Conservation (phyloP, 768 basidiomycete species). For the Pulveroboletus ravenelii region DNA sequence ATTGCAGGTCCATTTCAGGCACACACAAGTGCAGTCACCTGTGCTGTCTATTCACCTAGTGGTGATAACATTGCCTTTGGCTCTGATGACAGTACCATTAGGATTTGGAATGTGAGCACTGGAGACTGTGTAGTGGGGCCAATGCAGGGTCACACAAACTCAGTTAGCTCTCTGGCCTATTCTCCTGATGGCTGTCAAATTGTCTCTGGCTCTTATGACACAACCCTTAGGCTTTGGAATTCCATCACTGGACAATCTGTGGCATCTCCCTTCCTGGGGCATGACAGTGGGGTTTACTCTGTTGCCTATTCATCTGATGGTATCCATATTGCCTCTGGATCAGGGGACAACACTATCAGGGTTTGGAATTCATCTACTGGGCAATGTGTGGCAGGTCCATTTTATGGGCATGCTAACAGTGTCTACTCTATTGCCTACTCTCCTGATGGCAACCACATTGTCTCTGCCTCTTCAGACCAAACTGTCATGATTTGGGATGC, state of each 20-base stretch:
- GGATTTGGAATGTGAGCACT: too few relatives aligned
- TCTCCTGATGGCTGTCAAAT: constrained; percentile 22
- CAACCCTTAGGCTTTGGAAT: constrained; percentile 18
- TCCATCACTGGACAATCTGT: constrained; percentile 4
- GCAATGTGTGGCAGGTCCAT: constrained; percentile 3
- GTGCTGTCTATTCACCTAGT: too few relatives aligned
- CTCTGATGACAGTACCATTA: too few relatives aligned
- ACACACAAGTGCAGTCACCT: too few relatives aligned
- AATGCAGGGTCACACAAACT: constrained; percentile 13
- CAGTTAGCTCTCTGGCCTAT: constrained; percentile 14
- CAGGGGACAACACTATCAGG: constrained; percentile 10
- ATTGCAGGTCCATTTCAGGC: too few relatives aligned
- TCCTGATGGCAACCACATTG: constrained; percentile 21
- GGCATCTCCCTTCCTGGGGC: constrained; percentile 8
- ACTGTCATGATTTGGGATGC: constrained; percentile 21
- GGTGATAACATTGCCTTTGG: too few relatives aligned
- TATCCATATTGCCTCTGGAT: constrained; percentile 14
- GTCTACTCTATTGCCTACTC: constrained; percentile 22
- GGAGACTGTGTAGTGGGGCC: not conserved
- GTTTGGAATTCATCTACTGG: constrained; percentile 19
- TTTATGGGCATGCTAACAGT: constrained; percentile 2
- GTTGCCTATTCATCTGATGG: constrained; percentile 24
- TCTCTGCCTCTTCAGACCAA: constrained; percentile 20
- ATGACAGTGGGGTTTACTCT: not conserved
- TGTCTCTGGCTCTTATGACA: constrained; percentile 24